Evolutionary conservation across 73 alveolate species (phyloP).

Genomic region (Paramecium sexaurelia): DNA sequence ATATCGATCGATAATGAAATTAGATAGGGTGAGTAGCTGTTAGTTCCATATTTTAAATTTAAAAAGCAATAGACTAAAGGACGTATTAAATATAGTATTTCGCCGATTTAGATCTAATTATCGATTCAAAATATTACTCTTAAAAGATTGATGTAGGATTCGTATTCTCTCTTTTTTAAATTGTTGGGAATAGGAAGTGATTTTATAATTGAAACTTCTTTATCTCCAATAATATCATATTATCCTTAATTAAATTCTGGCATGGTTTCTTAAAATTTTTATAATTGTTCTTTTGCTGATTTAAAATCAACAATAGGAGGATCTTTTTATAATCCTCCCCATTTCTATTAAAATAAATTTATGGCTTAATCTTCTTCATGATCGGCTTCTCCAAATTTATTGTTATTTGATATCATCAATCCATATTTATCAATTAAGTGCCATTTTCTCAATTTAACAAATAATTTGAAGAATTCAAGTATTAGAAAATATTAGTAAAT

Average conservation of each 20-base stretch:
- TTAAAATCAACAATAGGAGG: neutral
- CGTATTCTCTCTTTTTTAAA: neutral
- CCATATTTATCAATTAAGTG: neutral
- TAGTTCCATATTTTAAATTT: neutral
- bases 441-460: neutral
- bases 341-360: neutral
- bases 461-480: neutral
- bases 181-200: neutral
- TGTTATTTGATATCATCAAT: neutral
- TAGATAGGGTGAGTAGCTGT: neutral
- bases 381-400: neutral
- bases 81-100: neutral
- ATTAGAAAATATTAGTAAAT: neutral
- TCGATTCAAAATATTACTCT: neutral
- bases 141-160: neutral
- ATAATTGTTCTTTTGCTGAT: neutral
- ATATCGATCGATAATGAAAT: neutral
- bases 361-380: neutral
- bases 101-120: neutral
- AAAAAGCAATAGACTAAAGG: neutral
- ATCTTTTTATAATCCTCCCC: neutral
- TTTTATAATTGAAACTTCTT: neutral
- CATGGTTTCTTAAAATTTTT: neutral
- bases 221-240: constrained; percentile 26
- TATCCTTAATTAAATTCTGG: constrained; percentile 2